Base-by-base conservation (phyloP, 306 rosid genomes). In the Cicer pinnatifidum region DNA sequence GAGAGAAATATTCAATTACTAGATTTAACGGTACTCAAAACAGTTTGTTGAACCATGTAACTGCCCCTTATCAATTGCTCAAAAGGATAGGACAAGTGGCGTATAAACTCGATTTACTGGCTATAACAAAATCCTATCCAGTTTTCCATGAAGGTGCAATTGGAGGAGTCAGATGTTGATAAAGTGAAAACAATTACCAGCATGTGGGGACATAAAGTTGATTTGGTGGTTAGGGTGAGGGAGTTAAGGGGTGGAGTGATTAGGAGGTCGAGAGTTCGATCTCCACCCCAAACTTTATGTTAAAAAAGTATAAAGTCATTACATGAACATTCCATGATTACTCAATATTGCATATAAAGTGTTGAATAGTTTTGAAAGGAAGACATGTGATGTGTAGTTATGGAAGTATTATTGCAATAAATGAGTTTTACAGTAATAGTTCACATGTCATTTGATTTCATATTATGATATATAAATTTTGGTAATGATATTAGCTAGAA, bases 361-460 rank as follows among this genome's bases (percentile, higher is more conserved):
- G 53, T 45, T 50, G 35, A 77, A 45, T 59, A 38, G 46, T 76
- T 39, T 51, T 43, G 48, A 51, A 40, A 71, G 51, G 56, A 9
- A 60, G 20, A 65, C 48, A 47, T 59, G 47, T 58, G 61, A 9
- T 11, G 58, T 47, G 54, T 51, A 64, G 46, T 51, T 52, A 12
- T 67, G 76, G 59, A 73, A 60, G 39, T 28, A 28, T 28, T 73
- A 23, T 74, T 28, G 60, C 15, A 33, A 15, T 33, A 73, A 45
- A 54, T 56, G n/a, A 35, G 0, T 38, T 71, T 23, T 37, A 28
- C 5, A 28, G 35, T 28, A 28, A 28, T 3, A 3, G 35, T 28
- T 28, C 35, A 28, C 35, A 28, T 28, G 35, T 28, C 35, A 43
- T 2, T 23, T 23, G 33, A 23, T 23, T 23, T 23, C 33, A 23